Percentiles rank a stretch among this genome's conserved stretches.
Evolutionary conservation across 2,329 filamentous ascomycete species (phyloP).

Genomic region (Myriosclerotinia scirpicola): DNA sequence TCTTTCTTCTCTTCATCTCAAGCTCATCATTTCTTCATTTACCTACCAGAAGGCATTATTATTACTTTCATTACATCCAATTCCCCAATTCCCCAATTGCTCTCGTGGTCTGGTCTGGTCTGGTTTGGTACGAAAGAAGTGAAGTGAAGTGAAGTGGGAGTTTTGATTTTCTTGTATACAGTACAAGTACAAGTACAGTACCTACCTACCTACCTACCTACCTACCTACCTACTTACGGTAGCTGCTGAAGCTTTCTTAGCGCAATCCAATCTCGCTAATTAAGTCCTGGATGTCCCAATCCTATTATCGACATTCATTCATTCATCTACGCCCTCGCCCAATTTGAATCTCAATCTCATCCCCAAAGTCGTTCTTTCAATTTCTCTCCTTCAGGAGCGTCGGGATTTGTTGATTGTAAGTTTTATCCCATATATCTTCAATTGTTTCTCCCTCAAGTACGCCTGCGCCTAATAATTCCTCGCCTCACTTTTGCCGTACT

Average conservation of each 20-base stretch:
- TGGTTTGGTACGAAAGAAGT: slow-evolving; percentile 1
- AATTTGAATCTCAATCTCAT: slow-evolving; percentile 8
- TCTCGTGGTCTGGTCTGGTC: too few species aligned
- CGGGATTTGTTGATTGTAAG: slow-evolving; percentile 24
- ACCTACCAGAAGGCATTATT: background rate
- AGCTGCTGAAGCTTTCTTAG: slow-evolving; percentile 19
- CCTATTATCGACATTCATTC: slow-evolving; percentile 23
- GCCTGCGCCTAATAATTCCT: slow-evolving; percentile 3
- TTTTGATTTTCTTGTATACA: too few species aligned
- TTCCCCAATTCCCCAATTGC: background rate
- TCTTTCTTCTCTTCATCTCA: background rate
- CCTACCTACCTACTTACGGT: background rate
- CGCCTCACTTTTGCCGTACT: background rate
- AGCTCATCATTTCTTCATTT: background rate
- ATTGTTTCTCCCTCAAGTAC: background rate
- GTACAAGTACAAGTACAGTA: too few species aligned
- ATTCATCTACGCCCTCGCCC: background rate
- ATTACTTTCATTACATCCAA: background rate
- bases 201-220: background rate
- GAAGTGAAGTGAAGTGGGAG: background rate
- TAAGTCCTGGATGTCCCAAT: slow-evolving; percentile 19
- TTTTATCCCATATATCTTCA: slow-evolving; percentile 13
- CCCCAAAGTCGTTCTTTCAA: slow-evolving; percentile 19
- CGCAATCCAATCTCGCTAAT: slow-evolving; percentile 26
- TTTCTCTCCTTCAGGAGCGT: slow-evolving; percentile 24